phyloP scores from a whole-genome alignment of 2,329 filamentous ascomycete genomes.

The Beauveria brongniartii region DNA sequence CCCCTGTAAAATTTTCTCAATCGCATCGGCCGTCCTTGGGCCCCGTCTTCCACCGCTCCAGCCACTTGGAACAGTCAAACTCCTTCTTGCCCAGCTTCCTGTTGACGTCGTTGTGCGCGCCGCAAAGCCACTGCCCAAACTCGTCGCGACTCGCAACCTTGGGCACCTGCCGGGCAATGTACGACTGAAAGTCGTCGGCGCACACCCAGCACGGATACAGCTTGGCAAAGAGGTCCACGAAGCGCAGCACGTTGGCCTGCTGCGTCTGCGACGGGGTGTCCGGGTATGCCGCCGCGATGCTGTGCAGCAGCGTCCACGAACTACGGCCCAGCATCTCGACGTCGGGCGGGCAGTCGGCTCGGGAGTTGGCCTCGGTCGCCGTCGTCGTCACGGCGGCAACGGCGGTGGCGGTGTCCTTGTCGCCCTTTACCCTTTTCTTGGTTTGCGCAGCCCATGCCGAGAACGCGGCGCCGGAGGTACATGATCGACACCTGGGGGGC shows the following conservation, averaged over 20 bases:
- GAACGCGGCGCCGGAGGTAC: constrained; percentile 50
- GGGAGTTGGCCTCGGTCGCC: constrained; percentile 24
- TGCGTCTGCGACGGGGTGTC: constrained; percentile 56
- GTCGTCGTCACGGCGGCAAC: background rate
- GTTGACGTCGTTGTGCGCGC: constrained; percentile 83
- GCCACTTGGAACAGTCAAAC: constrained; percentile 87
- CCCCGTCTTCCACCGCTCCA: constrained; percentile 89
- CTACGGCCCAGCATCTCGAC: constrained; percentile 79
- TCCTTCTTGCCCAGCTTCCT: constrained; percentile 79
- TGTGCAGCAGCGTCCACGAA: constrained; percentile 90
- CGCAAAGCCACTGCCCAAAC: constrained; percentile 76
- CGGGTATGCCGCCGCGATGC: constrained; percentile 83
- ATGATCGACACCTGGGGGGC: constrained; percentile 57
- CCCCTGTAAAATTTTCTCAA: constrained; percentile 18
- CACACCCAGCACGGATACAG: constrained; percentile 96
- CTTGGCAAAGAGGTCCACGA: constrained; percentile 73
- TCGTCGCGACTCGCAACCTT: constrained; percentile 51
- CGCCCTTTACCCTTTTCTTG: constrained; percentile 28
- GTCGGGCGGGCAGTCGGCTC: constrained; percentile 74
- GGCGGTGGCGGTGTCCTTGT: constrained; percentile 17
- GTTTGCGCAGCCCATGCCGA: constrained; percentile 50
- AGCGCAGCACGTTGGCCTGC: constrained; percentile 68
- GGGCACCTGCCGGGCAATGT: constrained; percentile 67
- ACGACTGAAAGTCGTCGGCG: constrained; percentile 80
- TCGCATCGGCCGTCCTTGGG: constrained; percentile 65